Evolutionary conservation across 2,329 filamentous ascomycete species (phyloP), one percentile per base, ranked within the genome.

Genomic region (Apiospora pterosperma): DNA sequence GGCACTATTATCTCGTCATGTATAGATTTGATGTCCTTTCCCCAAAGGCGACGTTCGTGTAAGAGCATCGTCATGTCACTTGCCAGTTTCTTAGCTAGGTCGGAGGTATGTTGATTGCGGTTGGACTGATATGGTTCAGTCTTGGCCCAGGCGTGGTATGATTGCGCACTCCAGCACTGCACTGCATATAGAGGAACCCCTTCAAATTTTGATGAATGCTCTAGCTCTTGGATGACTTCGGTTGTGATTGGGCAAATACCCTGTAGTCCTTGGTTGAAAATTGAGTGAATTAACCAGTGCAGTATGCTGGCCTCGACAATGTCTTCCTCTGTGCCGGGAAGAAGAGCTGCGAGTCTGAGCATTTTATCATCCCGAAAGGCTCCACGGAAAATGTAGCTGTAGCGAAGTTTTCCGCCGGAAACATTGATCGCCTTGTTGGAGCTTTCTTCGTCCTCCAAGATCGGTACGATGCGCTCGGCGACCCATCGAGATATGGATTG

Each of bases 241-340:
- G n/a, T 28, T 2, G 2, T 0, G 1, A 1, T 1, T 0, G 3
- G 0, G 1, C 2, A n/a, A 34, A 55, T n/a, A 0, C 16, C 25
- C 5, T 7, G 44, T 6, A 55, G 8, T 0, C 19, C 28, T 1
- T 34, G 5, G 16, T 55, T 25, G 7, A 55, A 34, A 2, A 55
- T 34, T 4, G 4, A 2, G 7, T 34, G 25, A 10, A 28, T 34
- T 1, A 55, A 11, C 48, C 48, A 55, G 3, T 55, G 16, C 3
- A 55, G 8, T n/a, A 55, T 34, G 16, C 48, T n/a, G 25, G 28
- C 48, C 10, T 11, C 1, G 3, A 55, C 25, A n/a, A 55, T 16
- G n/a, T 55, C 48, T 1, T 55, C 48, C 28, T 34, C 48, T 1
- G 48, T 34, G 1, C 25, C 48, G 8, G 25, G 48, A 3, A 55